A percentile compares a stretch with the other conserved stretches of the same genome.
Conservation (phyloP, 768 basidiomycete genomes). For the Amanita molliuscula region DNA sequence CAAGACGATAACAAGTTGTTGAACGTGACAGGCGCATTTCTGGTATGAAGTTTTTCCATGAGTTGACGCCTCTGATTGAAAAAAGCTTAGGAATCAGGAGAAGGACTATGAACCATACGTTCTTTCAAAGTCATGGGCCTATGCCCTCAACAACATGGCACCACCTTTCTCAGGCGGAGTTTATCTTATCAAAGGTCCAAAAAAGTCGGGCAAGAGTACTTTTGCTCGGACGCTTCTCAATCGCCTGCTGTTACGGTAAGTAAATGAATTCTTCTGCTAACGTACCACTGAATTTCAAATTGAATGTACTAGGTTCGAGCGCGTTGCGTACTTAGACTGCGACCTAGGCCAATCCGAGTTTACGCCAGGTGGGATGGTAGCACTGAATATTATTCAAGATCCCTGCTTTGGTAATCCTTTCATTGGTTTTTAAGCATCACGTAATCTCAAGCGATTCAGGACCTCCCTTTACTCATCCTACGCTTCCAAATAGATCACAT, state of each 20-base stretch:
- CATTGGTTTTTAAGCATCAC: neutral
- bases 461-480: constrained; percentile 81
- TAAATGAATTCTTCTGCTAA: neutral
- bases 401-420: constrained; percentile 55
- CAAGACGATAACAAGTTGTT: constrained; percentile 23
- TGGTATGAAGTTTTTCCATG: constrained; percentile 26
- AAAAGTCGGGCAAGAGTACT: constrained; percentile 85
- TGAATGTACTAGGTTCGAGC: constrained; percentile 40
- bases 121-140: constrained; percentile 27
- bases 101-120: constrained; percentile 29
- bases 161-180: constrained; percentile 19
- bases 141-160: constrained; percentile 21
- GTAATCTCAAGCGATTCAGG: constrained; percentile 31
- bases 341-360: constrained; percentile 95
- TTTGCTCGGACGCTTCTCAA: constrained; percentile 72
- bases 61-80: neutral
- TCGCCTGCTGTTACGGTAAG: constrained; percentile 45
- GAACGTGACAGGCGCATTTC: constrained; percentile 35
- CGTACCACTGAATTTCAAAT: neutral
- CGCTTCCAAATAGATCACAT: constrained; percentile 62
- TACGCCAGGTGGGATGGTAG: constrained; percentile 76
- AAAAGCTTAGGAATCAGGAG: constrained; percentile 23
- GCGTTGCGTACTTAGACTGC: constrained; percentile 88
- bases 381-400: constrained; percentile 58
- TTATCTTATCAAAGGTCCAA: constrained; percentile 74